A percentile compares a stretch with the other conserved stretches of the same genome.
Evolutionary conservation across 768 basidiomycete genomes (phyloP).

Genomic region (Termitomyces sp.): DNA sequence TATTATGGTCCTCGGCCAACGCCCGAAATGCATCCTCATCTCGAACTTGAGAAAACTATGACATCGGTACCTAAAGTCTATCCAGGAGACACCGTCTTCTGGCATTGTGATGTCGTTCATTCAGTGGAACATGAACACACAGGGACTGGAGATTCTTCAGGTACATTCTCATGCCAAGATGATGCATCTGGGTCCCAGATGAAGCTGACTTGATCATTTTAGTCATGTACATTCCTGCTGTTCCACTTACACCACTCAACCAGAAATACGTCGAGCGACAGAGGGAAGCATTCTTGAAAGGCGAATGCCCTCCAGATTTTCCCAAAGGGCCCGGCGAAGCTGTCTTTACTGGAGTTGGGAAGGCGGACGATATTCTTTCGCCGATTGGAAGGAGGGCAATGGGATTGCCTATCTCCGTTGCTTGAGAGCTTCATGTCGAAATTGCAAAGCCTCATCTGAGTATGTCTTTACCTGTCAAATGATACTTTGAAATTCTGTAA

Average conservation of each 20-base stretch:
- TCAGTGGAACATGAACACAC: conserved; percentile 46
- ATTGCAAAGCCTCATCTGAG: not conserved
- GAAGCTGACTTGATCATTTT: not conserved
- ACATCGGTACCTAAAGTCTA: conserved; percentile 62
- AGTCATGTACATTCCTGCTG: conserved; percentile 79
- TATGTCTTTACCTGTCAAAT: not conserved
- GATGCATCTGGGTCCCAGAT: not conserved
- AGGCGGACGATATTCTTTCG: conserved; percentile 27
- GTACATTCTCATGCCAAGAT: conserved; percentile 21
- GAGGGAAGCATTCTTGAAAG: conserved; percentile 51
- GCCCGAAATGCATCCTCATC: conserved; percentile 57
- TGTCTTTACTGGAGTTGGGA: conserved; percentile 28
- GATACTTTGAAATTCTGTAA: not conserved
- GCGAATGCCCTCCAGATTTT: conserved; percentile 69
- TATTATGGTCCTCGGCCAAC: conserved; percentile 43
- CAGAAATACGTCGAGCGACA: conserved; percentile 57
- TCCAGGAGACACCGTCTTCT: conserved; percentile 77
- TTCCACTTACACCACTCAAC: conserved; percentile 60
- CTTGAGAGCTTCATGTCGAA: not conserved
- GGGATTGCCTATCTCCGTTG: conserved; percentile 23
- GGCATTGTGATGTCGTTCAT: conserved; percentile 60
- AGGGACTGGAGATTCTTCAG: conserved; percentile 50
- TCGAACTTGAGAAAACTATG: conserved; percentile 60
- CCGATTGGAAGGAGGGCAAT: conserved; percentile 33
- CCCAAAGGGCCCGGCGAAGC: conserved; percentile 36